phyloP scores from a whole-genome alignment of 345 rosid species.

The Lepidium aucheri region DNA sequence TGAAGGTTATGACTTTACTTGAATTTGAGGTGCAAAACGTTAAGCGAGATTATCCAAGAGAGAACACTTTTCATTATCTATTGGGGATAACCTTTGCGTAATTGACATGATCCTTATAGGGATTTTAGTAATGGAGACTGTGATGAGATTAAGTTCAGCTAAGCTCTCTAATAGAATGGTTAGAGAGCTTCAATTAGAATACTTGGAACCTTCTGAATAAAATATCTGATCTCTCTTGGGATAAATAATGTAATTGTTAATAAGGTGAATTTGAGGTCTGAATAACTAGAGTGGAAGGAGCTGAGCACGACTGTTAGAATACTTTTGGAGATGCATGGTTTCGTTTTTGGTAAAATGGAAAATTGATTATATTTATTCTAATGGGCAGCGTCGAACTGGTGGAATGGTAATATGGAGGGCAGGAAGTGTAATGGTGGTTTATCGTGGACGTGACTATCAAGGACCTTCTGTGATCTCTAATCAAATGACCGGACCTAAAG shows the following conservation, averaged over 20 bases:
- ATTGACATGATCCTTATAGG: neutral
- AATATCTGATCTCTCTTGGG: neutral
- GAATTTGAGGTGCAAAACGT: neutral
- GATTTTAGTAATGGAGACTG: neutral
- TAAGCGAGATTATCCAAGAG: neutral
- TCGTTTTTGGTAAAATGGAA: neutral
- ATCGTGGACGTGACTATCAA: slow-evolving; percentile 64
- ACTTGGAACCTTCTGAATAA: neutral
- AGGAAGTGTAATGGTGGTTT: slow-evolving; percentile 98
- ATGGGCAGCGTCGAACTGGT: slow-evolving; percentile 90
- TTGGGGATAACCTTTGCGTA: neutral
- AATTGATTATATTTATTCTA: slow-evolving; percentile 25
- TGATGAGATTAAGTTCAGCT: neutral
- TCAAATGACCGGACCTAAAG: slow-evolving; percentile 32
- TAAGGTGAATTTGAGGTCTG: neutral
- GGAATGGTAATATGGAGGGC: slow-evolving; percentile 95
- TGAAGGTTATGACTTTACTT: neutral
- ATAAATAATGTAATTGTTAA: neutral
- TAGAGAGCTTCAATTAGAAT: neutral
- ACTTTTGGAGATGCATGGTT: slow-evolving; percentile 17
- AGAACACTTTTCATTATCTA: neutral
- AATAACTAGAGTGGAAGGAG: neutral
- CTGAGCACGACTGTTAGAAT: neutral
- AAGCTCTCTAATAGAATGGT: neutral
- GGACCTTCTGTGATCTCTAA: slow-evolving; percentile 53